Evolutionary conservation across 2,329 filamentous ascomycete genomes (phyloP), one percentile per base, ranked within the genome.

Genomic region (Botrytis squamosa): DNA sequence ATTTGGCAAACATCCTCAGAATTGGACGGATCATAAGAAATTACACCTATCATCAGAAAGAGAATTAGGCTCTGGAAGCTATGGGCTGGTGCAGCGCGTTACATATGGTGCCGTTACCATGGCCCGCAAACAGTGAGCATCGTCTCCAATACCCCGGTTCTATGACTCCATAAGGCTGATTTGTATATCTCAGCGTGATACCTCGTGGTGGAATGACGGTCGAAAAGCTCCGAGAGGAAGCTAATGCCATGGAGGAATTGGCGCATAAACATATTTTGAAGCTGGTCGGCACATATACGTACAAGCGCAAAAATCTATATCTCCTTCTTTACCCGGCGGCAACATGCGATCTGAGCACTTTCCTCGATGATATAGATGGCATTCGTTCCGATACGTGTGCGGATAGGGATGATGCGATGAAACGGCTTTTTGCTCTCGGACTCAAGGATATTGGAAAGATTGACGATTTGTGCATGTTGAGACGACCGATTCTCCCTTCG

Each of bases 321-420:
- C 78, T 87, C 18, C 81, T 86, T 59, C 81, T 86, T 44, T 86
- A 85, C 82, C 85, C 85, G 18, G 85, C 83, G 40, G 85, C 85
- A 33, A 81, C 84, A 10, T 86, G 85, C 79, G 85, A 84, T 75
- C 77, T 87, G 57, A 81, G 81, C 71, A 80, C 77, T 46, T 80
- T 87, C 16, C 80, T 86, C 29, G 81, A 83, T 62, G 85, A 86
- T 74, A 76, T 87, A 20, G 84, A 86, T 42, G 77, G 76, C 29
- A 76, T 86, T 42, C 81, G 82, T n/a, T 76, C 79, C 3, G 81
- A 82, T 20, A 83, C 82, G 16, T 84, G 84, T 67, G 80, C 82
- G 6, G 83, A 84, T 42, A 83, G 84, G 57, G 83, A 75, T 60
- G 77, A 78, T 69, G 75, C 84, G 5, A 74, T 83, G 6, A 81